A percentile compares a stretch with the other conserved stretches of the same genome.
These are phyloP conservation scores for Sphaceloma murrayae DNA, from an alignment of 2,329 filamentous ascomycete species.

Conservation along the genomic window DNA sequence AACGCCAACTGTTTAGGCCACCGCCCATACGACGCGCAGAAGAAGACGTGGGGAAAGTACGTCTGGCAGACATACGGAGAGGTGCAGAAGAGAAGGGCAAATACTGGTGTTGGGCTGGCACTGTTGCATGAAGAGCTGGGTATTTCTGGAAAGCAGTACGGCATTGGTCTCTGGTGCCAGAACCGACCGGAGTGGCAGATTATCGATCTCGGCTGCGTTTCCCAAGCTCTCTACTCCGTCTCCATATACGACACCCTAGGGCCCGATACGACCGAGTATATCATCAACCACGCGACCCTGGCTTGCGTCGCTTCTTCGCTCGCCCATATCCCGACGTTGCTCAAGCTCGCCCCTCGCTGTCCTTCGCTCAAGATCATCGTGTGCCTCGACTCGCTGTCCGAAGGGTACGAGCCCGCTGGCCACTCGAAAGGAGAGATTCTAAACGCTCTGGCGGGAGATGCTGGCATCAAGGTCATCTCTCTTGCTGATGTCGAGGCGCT, in stretches of 20 bases:
- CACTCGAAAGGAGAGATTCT: conserved; percentile 40
- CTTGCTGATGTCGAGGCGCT: conserved; percentile 17
- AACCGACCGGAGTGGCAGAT: conserved; percentile 19
- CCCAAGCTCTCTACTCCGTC: conserved; percentile 18
- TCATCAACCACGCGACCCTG: conserved; percentile 18
- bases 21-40: conserved; percentile 18
- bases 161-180: conserved; percentile 18
- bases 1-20: conserved; percentile 36
- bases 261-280: conserved; percentile 18
- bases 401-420: conserved; percentile 8
- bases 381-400: conserved; percentile 15
- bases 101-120: conserved; percentile 17
- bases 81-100: conserved; percentile 16
- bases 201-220: conserved; percentile 17
- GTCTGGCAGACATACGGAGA: conserved; percentile 17
- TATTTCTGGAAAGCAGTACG: conserved; percentile 17
- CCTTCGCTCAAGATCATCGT: conserved; percentile 18
- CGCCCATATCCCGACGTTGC: conserved; percentile 17
- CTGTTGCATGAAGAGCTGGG: conserved; percentile 16
- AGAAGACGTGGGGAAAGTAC: conserved; percentile 17
- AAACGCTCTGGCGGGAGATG: conserved; percentile 1
- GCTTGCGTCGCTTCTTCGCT: conserved; percentile 15
- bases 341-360: conserved; percentile 16
- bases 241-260: conserved; percentile 19
- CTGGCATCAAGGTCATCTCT: conserved; percentile 16